Conservation (phyloP, 2,329 filamentous ascomycete genomes). For the Cordyceps pruinosa region DNA sequence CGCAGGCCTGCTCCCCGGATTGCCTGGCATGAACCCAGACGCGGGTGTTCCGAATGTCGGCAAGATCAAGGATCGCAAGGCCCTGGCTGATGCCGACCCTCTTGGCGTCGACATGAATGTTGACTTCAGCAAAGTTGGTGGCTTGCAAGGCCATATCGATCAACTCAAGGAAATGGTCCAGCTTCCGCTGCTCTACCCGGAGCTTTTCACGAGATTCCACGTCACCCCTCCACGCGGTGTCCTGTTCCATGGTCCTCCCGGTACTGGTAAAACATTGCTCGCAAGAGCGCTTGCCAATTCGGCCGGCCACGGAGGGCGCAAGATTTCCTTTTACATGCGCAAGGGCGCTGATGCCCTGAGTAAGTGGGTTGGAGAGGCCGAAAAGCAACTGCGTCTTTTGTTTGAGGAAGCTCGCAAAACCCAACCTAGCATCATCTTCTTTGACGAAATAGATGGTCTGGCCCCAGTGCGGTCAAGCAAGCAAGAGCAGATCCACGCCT, state of each 20-base stretch:
- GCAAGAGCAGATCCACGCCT: conserved; percentile 97
- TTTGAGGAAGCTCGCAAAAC: conserved; percentile 95
- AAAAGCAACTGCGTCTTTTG: conserved; percentile 84
- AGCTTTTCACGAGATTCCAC: conserved; percentile 85
- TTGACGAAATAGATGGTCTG: conserved; percentile 96
- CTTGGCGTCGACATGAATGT: conserved; percentile 88
- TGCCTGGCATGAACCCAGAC: conserved; percentile 34
- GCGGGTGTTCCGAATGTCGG: conserved; percentile 67
- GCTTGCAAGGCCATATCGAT: conserved; percentile 87
- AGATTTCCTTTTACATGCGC: conserved; percentile 98
- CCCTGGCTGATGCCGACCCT: conserved; percentile 87
- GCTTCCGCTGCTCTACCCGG: conserved; percentile 86
- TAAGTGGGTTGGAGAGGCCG: conserved; percentile 98
- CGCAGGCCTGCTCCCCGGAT: conserved; percentile 37
- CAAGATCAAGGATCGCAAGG: conserved; percentile 87
- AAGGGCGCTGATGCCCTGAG: conserved; percentile 96
- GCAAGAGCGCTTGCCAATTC: conserved; percentile 88
- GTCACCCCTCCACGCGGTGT: conserved; percentile 93
- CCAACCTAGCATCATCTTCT: conserved; percentile 98
- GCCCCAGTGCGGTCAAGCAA: conserved; percentile 95
- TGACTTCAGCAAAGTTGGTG: conserved; percentile 90
- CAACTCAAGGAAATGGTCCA: conserved; percentile 99
- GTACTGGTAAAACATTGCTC: conserved; percentile 95
- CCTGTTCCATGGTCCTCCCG: conserved; percentile 91
- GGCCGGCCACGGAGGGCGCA: conserved; percentile 79